Conservation (phyloP, 2,329 filamentous ascomycete genomes). For the Cercospora zeae-maydis region DNA sequence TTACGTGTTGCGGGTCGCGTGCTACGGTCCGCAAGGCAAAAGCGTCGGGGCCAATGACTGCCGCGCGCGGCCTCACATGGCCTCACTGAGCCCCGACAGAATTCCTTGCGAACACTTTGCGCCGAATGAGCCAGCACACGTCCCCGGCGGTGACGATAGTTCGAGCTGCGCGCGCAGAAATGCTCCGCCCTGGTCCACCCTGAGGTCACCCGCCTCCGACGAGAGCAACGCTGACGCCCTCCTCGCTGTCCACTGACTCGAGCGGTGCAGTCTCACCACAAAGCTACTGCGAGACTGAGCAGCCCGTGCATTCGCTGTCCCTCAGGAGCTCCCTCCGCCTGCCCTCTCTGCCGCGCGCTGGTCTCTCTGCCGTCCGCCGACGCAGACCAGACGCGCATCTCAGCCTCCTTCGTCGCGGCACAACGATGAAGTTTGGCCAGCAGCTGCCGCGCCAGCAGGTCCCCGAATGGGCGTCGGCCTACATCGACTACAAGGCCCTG, state of each 20-base stretch:
- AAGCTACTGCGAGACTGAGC: neutral
- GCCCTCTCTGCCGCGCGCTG: neutral
- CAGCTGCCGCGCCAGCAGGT: slow-evolving; percentile 75
- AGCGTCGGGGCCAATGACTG: neutral
- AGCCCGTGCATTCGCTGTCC: neutral
- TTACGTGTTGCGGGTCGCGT: neutral
- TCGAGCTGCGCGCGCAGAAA: neutral
- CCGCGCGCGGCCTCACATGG: neutral
- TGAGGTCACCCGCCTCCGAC: neutral
- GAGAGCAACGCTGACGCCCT: neutral
- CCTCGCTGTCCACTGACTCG: neutral
- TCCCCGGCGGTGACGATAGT: neutral
- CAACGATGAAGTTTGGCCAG: slow-evolving; percentile 45
- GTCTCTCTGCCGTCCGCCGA: neutral
- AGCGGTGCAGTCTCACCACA: neutral
- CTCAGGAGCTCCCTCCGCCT: neutral
- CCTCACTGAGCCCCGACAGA: neutral
- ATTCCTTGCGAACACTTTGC: slow-evolving; percentile 4
- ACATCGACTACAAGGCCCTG: slow-evolving; percentile 86
- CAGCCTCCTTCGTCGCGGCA: neutral
- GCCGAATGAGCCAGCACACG: neutral
- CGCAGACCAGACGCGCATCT: slow-evolving; percentile 2
- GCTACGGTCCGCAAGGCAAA: neutral
- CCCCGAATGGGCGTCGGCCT: slow-evolving; percentile 77
- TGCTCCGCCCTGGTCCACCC: neutral